Percentiles rank a stretch among this genome's conserved stretches.
phyloP scores from a whole-genome alignment of 805 yeast species.

The Wickerhamomyces ciferrii region DNA sequence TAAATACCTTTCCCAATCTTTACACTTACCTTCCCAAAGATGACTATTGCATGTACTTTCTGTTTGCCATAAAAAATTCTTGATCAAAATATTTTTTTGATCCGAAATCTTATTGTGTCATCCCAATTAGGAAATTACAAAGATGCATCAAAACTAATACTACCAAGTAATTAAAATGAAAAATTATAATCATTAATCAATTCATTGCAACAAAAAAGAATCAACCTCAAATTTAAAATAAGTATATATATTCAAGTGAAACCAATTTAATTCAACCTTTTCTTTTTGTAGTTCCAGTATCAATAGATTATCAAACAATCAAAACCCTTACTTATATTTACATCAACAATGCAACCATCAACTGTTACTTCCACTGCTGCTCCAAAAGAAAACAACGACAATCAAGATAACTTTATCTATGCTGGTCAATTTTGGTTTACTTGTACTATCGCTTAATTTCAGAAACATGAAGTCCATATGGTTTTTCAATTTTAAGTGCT shows the following conservation, averaged over 20 bases:
- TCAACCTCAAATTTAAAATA: not conserved
- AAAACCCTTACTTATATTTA: not conserved
- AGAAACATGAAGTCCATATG: no score
- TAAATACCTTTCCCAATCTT: no score
- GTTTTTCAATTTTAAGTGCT: not conserved
- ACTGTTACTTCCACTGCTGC: constrained; percentile 3
- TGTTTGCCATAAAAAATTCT: no score
- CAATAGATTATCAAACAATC: not conserved
- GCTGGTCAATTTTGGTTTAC: not conserved
- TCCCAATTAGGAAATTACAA: not conserved
- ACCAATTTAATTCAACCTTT: not conserved
- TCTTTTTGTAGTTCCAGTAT: not conserved
- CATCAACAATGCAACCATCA: constrained; percentile 1
- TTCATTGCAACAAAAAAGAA: not conserved
- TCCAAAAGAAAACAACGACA: constrained; percentile 1
- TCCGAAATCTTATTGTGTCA: not conserved
- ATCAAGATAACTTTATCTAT: not conserved
- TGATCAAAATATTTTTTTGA: not conserved
- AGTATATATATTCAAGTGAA: not conserved
- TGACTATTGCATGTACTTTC: no score
- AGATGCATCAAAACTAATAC: not conserved
- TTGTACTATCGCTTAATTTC: constrained; percentile 1
- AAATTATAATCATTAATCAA: not conserved
- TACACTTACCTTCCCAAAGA: no score
- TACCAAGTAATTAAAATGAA: no score